Percentiles rank a stretch among this genome's conserved stretches.
phyloP scores from a whole-genome alignment of 108 stramenopile genomes.

The Cyclotella atomus region DNA sequence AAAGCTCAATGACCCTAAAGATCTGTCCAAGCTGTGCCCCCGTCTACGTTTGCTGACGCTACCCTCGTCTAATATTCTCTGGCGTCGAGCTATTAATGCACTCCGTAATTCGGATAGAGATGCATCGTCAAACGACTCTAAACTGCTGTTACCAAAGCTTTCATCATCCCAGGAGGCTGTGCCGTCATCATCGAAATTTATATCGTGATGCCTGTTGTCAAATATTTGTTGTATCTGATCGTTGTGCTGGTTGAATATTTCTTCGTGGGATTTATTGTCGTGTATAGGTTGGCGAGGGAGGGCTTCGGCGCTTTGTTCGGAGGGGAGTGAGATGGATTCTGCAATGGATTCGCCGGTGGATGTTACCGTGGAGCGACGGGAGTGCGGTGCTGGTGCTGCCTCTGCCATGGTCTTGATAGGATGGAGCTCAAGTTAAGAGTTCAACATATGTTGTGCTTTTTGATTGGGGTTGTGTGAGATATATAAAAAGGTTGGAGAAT shows the following conservation, averaged over 20 bases:
- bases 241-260: constrained; percentile 25
- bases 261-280: constrained; percentile 11
- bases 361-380: no score
- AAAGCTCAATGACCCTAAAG: constrained; percentile 20
- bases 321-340: constrained; percentile 2
- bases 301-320: background rate
- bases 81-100: constrained; percentile 12
- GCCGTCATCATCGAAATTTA: constrained; percentile 26
- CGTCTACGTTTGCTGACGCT: constrained; percentile 8
- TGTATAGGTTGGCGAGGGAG: background rate
- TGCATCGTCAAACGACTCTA: constrained; percentile 9
- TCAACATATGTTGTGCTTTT: no score
- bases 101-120: background rate
- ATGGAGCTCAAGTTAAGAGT: no score
- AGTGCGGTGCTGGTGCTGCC: no score
- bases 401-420: no score
- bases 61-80: constrained; percentile 8
- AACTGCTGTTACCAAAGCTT: constrained; percentile 13
- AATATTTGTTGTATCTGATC: constrained; percentile 24
- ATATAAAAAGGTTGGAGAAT: no score
- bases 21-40: constrained; percentile 12
- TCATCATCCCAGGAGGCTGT: constrained; percentile 4
- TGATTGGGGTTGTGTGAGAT: no score
- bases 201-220: constrained; percentile 33
- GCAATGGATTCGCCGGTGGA: background rate